Base-by-base conservation (phyloP, 2,329 filamentous ascomycete genomes). In the Incumbomyces lentus region DNA sequence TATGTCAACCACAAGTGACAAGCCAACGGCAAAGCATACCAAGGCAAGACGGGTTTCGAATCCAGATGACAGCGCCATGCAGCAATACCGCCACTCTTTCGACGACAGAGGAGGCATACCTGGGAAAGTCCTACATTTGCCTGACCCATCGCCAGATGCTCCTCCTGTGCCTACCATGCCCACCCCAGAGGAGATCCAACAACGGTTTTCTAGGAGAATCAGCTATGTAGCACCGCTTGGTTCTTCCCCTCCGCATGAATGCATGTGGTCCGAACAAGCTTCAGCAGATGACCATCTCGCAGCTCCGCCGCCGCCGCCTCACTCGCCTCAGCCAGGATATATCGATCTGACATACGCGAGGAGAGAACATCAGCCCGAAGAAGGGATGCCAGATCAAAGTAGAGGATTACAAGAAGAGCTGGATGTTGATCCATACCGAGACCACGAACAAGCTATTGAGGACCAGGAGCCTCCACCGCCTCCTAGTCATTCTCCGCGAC, bases 41-140 rank as follows among this genome's bases (percentile, higher is more conserved):
- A 46, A 48, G 19, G 16, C 34, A n/a, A 47, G 54, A 36, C 53
- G 54, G 30, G 22, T 47, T 52, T 11, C 43, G 46, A 22, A 44
- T 48, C 29, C 49, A 54, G 35, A 50, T 48, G 19, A 47, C 47
- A 8, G 8, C 26, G 39, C 26, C 8, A 22, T 44, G 13, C 48
- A 50, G 35, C 17, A 4, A 3, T 42, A 10, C 14, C 48, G 36
- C 19, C 29, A 39, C n/a, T 53, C 48, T 8, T 53, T 55, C 40
- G 54, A 58, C 22, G 55, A 56, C 32, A 48, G 54, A 47, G 50
- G 51, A 38, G 54, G 54, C 29, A 50, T 56, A 41, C 52, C 55
- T 18, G 52, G 54, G 11, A 56, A 48, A 37, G 47, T 49, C 26
- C 34, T 52, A 12, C 47, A 52, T 38, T 47, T 52, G 11, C 45